Conservation (phyloP, 2,329 filamentous ascomycete species). For the Xylaria sp. region DNA sequence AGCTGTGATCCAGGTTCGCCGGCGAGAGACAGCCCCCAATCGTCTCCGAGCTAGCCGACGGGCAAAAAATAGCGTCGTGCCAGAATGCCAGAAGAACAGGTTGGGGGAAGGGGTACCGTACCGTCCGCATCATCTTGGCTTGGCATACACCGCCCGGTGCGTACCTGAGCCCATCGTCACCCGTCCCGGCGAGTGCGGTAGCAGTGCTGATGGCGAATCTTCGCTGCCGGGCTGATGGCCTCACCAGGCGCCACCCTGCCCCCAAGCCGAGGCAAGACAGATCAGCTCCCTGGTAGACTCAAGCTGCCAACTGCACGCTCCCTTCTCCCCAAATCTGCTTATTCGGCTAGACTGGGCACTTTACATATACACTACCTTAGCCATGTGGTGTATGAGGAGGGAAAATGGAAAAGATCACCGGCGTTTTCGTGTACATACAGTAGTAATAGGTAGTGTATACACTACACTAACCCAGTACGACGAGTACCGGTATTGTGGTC, state of each 20-base stretch:
- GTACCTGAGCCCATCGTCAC: background rate
- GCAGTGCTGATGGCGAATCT: background rate
- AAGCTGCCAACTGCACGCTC: background rate
- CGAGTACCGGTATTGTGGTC: too few species aligned
- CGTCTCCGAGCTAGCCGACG: constrained; percentile 23
- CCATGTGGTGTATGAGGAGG: background rate
- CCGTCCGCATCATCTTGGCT: background rate
- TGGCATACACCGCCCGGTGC: background rate
- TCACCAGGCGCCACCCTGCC: background rate
- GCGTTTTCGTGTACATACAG: background rate
- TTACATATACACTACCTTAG: background rate
- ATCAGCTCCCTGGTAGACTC: constrained; percentile 16
- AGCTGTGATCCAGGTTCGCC: background rate
- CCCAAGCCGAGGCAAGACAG: background rate
- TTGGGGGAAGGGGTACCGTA: background rate
- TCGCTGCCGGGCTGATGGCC: background rate
- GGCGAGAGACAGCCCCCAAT: background rate
- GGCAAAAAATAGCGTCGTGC: background rate
- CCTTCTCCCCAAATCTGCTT: constrained; percentile 10
- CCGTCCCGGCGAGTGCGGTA: too few species aligned
- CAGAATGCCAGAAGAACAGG: background rate
- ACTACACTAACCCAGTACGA: too few species aligned
- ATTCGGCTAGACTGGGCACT: constrained; percentile 13
- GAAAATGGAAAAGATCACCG: constrained; percentile 22
- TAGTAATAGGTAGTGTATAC: too few species aligned